Evolutionary conservation across 2,329 filamentous ascomycete genomes (phyloP).

Genomic region (Pestalotiopsis fici): DNA sequence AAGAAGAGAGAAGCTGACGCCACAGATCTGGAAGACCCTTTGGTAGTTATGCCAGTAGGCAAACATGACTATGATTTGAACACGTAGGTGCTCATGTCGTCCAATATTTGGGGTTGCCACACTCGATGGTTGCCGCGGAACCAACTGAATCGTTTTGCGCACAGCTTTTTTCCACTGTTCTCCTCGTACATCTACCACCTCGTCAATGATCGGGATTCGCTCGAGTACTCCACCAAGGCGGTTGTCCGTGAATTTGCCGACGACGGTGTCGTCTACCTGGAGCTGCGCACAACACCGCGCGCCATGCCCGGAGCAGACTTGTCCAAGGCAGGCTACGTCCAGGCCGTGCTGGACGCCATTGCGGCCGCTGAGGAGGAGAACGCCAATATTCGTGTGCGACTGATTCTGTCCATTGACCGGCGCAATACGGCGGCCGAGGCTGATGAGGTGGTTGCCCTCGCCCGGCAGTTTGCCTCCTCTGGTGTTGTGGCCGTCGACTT

Average conservation of each 20-base stretch:
- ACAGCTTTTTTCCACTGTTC: conserved; percentile 81
- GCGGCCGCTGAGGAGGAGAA: conserved; percentile 28
- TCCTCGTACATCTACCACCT: conserved; percentile 79
- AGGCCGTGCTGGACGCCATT: conserved; percentile 67
- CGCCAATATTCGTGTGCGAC: conserved; percentile 54
- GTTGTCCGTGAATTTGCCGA: conserved; percentile 67
- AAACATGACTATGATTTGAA: conserved; percentile 72
- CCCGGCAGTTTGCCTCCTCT: conserved; percentile 48
- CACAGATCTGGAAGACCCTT: conserved; percentile 65
- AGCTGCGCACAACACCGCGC: conserved; percentile 79
- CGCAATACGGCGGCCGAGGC: conserved; percentile 61
- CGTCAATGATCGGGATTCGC: conserved; percentile 60
- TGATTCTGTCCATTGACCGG: conserved; percentile 78
- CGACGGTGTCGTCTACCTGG: conserved; percentile 77
- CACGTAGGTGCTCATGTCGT: conserved; percentile 47
- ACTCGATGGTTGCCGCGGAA: no score
- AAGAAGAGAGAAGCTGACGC: conserved; percentile 54
- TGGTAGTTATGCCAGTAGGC: conserved; percentile 67
- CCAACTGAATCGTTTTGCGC: no score
- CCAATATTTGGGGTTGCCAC: background rate
- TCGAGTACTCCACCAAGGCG: conserved; percentile 62
- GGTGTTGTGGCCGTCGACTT: conserved; percentile 76
- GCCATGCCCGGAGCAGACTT: conserved; percentile 54
- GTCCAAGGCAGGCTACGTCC: conserved; percentile 65
- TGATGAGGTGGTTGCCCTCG: conserved; percentile 63